Evolutionary conservation across 75 land plant genomes (phyloP).

Genomic region (Sequoiadendron giganteum): DNA sequence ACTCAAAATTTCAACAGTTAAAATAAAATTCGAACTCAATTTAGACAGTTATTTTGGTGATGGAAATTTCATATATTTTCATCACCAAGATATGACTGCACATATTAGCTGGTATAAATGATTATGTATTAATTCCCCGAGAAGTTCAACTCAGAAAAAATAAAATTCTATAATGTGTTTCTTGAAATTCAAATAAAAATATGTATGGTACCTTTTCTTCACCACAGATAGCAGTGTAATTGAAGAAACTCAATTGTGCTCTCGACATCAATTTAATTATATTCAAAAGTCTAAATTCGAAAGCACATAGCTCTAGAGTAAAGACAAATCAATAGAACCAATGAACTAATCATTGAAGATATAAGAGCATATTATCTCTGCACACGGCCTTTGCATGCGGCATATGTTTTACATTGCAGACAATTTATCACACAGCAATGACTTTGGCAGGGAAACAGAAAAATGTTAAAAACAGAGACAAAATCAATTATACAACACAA

Average conservation of each 20-base stretch:
- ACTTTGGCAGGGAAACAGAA: neutral
- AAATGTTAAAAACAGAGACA: neutral
- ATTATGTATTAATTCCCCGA: neutral
- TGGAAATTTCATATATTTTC: neutral
- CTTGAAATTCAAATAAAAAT: too few relatives aligned
- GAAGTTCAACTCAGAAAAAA: neutral
- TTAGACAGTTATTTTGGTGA: neutral
- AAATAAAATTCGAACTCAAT: neutral
- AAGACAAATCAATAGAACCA: neutral
- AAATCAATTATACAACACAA: neutral
- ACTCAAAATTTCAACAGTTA: too few relatives aligned
- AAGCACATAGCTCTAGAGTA: neutral
- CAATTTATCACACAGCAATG: neutral
- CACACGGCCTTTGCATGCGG: neutral
- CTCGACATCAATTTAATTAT: neutral
- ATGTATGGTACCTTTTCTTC: too few relatives aligned
- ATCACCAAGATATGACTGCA: too few relatives aligned
- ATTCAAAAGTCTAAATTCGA: neutral
- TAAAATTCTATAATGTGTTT: too few relatives aligned
- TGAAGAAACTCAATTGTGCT: too few relatives aligned
- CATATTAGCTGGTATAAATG: neutral
- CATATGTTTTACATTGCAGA: neutral
- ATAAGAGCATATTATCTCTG: neutral
- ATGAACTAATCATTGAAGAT: neutral
- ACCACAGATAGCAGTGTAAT: too few relatives aligned